Conservation (phyloP, 805 yeast genomes). For the Saccharomycopsis capsularis region DNA sequence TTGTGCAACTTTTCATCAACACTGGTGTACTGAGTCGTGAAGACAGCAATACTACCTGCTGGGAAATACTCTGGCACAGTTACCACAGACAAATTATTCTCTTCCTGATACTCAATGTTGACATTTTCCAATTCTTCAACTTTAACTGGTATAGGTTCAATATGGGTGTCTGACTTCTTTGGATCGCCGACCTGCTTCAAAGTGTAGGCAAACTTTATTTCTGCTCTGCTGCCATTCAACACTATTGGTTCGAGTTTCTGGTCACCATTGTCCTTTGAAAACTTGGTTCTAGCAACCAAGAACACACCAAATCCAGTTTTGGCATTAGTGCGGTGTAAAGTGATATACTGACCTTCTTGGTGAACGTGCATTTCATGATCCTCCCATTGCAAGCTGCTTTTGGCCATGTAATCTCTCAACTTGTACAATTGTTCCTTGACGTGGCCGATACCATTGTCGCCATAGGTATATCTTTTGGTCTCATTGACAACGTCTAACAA, state of each 20-base stretch:
- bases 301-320: slow-evolving; percentile 85
- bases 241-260: slow-evolving; percentile 53
- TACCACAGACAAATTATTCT: slow-evolving; percentile 43
- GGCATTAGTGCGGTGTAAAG: slow-evolving; percentile 81
- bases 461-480: slow-evolving; percentile 49
- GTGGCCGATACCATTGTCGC: slow-evolving; percentile 63
- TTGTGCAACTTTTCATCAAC: slow-evolving; percentile 61
- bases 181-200: slow-evolving; percentile 48
- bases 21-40: slow-evolving; percentile 60
- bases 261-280: slow-evolving; percentile 34
- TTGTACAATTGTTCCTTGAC: slow-evolving; percentile 57
- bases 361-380: slow-evolving; percentile 93
- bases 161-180: slow-evolving; percentile 28
- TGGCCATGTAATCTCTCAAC: slow-evolving; percentile 52
- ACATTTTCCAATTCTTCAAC: slow-evolving; percentile 49
- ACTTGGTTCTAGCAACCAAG: slow-evolving; percentile 80
- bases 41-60: slow-evolving; percentile 85
- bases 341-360: slow-evolving; percentile 87
- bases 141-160: slow-evolving; percentile 63
- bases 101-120: slow-evolving; percentile 36
- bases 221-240: slow-evolving; percentile 54
- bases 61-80: slow-evolving; percentile 60
- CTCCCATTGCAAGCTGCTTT: slow-evolving; percentile 35
- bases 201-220: slow-evolving; percentile 51
- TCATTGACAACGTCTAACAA: slow-evolving; percentile 78